phyloP scores from a whole-genome alignment of 2,329 filamentous ascomycete genomes.

The Colletotrichum liaoningense region DNA sequence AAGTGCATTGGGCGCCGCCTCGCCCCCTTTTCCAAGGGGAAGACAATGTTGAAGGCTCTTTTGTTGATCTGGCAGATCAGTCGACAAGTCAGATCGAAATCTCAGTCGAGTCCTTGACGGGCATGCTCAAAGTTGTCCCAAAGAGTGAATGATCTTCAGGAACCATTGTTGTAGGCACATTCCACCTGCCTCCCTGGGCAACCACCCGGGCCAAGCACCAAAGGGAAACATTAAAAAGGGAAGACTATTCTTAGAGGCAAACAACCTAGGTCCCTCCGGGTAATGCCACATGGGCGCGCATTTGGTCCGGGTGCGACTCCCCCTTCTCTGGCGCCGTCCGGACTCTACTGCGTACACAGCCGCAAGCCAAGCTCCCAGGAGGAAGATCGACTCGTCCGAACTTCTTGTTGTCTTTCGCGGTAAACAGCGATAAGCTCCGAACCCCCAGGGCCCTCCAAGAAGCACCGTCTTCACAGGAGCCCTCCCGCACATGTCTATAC shows the following conservation, averaged over 20 bases:
- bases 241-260: conserved; percentile 20
- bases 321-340: background rate
- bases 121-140: background rate
- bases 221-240: background rate
- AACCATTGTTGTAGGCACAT: background rate
- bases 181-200: conserved; percentile 6
- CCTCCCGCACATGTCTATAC: background rate
- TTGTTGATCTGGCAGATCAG: background rate
- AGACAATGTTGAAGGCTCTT: background rate
- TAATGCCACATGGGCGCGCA: conserved; percentile 10
- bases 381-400: conserved; percentile 18
- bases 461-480: background rate
- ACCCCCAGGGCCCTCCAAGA: background rate
- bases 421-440: background rate
- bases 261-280: background rate
- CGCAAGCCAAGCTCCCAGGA: background rate
- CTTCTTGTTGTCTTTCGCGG: background rate
- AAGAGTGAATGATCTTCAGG: conserved; percentile 10
- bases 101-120: background rate
- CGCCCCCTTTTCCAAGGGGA: background rate
- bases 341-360: background rate
- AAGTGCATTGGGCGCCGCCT: background rate
- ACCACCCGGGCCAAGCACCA: background rate
- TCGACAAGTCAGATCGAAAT: background rate
- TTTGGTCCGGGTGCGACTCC: background rate